Evolutionary conservation across 2,329 filamentous ascomycete species (phyloP).

Genomic region (Ceratocystis huliohia): DNA sequence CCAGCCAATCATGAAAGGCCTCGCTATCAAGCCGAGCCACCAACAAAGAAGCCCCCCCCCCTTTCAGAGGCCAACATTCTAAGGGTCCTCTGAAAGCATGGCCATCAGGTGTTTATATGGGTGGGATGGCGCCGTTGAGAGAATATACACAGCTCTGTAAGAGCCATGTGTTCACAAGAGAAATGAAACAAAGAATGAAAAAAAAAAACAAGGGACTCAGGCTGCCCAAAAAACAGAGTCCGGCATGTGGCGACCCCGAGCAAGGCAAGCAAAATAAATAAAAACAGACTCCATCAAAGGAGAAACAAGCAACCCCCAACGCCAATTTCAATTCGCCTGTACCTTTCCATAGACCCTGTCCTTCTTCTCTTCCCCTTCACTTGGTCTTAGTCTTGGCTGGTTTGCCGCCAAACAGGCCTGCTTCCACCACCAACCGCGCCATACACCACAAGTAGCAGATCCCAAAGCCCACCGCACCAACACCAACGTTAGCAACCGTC

Average conservation of each 20-base stretch:
- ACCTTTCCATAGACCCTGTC: background rate
- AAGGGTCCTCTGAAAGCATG: background rate
- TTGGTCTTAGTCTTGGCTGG: constrained; percentile 32
- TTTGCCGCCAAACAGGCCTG: constrained; percentile 36
- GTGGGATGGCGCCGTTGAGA: background rate
- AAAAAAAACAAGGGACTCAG: background rate
- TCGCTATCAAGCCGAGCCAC: background rate
- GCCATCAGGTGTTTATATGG: background rate
- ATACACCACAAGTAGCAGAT: constrained; percentile 89
- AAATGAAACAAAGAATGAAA: background rate
- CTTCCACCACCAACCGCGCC: constrained; percentile 51
- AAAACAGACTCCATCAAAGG: background rate
- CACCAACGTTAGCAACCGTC: constrained; percentile 78
- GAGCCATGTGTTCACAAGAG: background rate
- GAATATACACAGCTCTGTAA: background rate
- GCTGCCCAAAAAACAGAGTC: background rate
- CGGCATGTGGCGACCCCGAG: background rate
- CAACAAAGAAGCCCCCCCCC: too few relatives aligned
- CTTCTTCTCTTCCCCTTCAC: constrained; percentile 7
- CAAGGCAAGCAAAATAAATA: background rate
- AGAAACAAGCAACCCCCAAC: constrained; percentile 12
- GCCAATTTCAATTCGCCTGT: background rate
- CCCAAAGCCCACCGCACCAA: constrained; percentile 74
- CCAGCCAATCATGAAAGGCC: background rate
- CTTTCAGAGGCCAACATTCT: background rate